phyloP scores from a whole-genome alignment of 208 protist species.

The Trypanosoma boissoni region DNA sequence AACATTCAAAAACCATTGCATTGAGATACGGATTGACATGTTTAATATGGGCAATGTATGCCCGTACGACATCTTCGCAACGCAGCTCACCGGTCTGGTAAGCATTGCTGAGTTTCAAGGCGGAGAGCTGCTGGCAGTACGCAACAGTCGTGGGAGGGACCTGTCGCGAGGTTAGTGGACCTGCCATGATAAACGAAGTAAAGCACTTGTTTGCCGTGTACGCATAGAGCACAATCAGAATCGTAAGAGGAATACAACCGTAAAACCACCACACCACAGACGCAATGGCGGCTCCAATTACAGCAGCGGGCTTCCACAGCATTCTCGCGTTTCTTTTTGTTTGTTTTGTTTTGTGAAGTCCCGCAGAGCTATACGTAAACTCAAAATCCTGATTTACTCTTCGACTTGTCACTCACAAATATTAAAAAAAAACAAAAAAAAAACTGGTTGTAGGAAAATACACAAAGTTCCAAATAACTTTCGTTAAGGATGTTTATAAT shows the following conservation, averaged over 20 bases:
- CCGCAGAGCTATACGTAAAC: no score
- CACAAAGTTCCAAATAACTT: not conserved
- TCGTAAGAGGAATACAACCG: slow-evolving; percentile 19
- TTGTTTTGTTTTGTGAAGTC: no score
- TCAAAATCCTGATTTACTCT: no score
- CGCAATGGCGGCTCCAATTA: not conserved
- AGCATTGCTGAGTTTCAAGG: slow-evolving; percentile 56
- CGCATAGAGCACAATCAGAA: slow-evolving; percentile 29
- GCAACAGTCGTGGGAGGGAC: slow-evolving; percentile 62
- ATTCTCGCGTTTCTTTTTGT: not conserved
- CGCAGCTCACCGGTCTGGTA: slow-evolving; percentile 56
- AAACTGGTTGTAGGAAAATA: not conserved
- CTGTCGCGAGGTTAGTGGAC: slow-evolving; percentile 63
- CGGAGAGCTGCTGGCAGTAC: slow-evolving; percentile 76
- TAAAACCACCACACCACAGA: slow-evolving; percentile 22
- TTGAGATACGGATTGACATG: slow-evolving; percentile 80
- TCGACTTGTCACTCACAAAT: no score
- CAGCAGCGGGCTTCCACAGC: not conserved
- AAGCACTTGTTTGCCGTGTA: slow-evolving; percentile 45
- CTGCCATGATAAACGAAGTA: slow-evolving; percentile 39
- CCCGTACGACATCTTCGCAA: slow-evolving; percentile 56
- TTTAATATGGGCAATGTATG: slow-evolving; percentile 85
- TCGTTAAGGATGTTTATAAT: not conserved
- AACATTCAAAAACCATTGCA: slow-evolving; percentile 78
- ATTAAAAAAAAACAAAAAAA: not conserved